These are phyloP conservation scores for Penicillium sp. DNA, from an alignment of 2,329 filamentous ascomycete genomes.

Conservation along the genomic window DNA sequence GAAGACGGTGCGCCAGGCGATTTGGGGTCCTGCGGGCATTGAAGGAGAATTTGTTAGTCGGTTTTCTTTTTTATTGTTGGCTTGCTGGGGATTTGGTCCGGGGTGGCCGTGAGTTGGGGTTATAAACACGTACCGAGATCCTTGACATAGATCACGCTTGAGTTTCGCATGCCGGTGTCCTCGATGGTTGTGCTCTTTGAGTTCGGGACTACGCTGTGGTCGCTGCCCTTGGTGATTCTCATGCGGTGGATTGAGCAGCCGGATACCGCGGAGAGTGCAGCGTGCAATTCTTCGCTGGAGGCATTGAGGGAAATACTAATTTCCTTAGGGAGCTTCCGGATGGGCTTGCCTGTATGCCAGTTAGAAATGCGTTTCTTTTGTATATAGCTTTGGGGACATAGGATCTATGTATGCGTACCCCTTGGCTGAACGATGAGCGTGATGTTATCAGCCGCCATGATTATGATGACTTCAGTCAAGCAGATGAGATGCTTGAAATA, in stretches of 20 bases:
- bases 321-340: constrained; percentile 59
- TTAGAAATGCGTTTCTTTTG: constrained; percentile 13
- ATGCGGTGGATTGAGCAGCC: constrained; percentile 59
- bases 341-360: constrained; percentile 56
- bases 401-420: constrained; percentile 34
- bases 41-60: constrained; percentile 21
- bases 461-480: constrained; percentile 14
- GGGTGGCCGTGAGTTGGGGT: neutral
- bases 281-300: constrained; percentile 57
- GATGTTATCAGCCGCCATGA: constrained; percentile 36
- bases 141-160: constrained; percentile 75
- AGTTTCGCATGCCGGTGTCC: constrained; percentile 57
- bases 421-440: constrained; percentile 43
- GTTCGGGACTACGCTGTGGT: constrained; percentile 59
- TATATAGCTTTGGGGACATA: constrained; percentile 1
- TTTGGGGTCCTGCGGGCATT: constrained; percentile 68
- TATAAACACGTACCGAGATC: constrained; percentile 69
- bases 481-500: constrained; percentile 2
- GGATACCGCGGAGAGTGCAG: constrained; percentile 54
- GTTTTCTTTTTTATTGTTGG: neutral
- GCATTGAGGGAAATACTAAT: constrained; percentile 53
- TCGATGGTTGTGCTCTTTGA: constrained; percentile 51
- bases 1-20: constrained; percentile 91
- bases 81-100: neutral
- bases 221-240: constrained; percentile 63